Base-by-base conservation (phyloP, 306 rosid species). In the Cucurbita moschata region DNA sequence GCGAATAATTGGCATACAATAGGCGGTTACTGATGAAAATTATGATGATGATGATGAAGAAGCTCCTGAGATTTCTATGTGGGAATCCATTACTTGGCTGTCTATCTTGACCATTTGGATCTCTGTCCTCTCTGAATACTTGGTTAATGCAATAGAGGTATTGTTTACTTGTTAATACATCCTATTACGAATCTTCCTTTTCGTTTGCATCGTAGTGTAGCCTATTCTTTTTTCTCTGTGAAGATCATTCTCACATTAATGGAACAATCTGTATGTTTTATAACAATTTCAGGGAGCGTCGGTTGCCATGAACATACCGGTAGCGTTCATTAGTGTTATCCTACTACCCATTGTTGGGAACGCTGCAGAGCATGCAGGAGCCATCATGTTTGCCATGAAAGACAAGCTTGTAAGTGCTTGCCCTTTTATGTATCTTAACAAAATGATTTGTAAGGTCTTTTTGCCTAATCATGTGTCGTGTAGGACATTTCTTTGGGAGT, bases 401-500 rank as follows among this genome's bases (percentile, higher is more conserved):
- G 96, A 85, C 83, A 89, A 89, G 81, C 89, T 89, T 67, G 96
- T 89, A 73, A 83, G 87, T 65, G 57, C 56, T 73, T 50, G 60
- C 54, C 40, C 54, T 52, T 53, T 53, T 21, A 15, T n/a, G 75
- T 74, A 49, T 7, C 73, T 40, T 6, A 40, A 42, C 37, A 73
- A 50, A 26, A 75, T 40, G 43, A 26, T 26, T 40, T 49, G 58
- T 64, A 72, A 55, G 73, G 58, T 69, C 43, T 44, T 67, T 67
- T 43, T 67, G 13, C 46, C 35, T 40, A 4, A 30, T 50, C 54
- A 57, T 66, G 51, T 75, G n/a, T 54, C 8, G 8, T 72, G 77
- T 79, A 92, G 97, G 97, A 92, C 77, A 84, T 92, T 56, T 83
- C 97, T 68, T 72, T 92, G 79, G 97, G 91, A 78, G 90, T 92